Evolutionary conservation across 202 grass and related monocot species (phyloP).

Genomic region (Schoenoplectus tabernaemontani): DNA sequence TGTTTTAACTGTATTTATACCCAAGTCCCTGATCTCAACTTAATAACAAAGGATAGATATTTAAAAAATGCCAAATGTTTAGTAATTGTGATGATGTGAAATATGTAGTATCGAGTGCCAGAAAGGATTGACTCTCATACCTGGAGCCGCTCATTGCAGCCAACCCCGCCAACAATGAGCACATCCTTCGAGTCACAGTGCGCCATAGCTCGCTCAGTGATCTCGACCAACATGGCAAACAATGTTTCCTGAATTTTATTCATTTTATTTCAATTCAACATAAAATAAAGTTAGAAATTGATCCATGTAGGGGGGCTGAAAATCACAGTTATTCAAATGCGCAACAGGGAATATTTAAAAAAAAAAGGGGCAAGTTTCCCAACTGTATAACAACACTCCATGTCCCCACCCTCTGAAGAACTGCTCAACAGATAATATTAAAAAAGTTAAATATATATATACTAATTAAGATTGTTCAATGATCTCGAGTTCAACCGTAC

Average conservation of each 20-base stretch:
- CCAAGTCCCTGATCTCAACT: neutral
- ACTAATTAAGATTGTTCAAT: neutral
- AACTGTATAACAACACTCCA: neutral
- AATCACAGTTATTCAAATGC: neutral
- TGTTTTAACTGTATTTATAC: neutral
- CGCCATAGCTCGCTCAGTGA: constrained; percentile 92
- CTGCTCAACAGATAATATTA: neutral
- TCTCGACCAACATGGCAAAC: constrained; percentile 97
- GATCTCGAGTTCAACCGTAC: neutral
- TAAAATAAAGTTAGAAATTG: neutral
- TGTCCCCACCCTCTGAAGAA: neutral
- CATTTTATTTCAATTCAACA: neutral
- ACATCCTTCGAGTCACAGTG: constrained; percentile 82
- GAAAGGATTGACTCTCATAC: neutral
- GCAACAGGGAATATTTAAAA: too few relatives aligned
- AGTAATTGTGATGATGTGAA: neutral
- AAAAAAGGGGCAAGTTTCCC: neutral
- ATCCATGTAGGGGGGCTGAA: neutral
- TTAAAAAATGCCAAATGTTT: neutral
- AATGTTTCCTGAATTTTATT: constrained; percentile 62
- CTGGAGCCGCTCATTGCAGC: constrained; percentile 60
- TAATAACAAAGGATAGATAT: neutral
- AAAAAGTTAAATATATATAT: neutral
- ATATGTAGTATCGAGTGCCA: neutral
- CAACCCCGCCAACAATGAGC: constrained; percentile 94